Conservation (phyloP, 1,284 basidiomycete genomes). For the Tremellales sp. region DNA sequence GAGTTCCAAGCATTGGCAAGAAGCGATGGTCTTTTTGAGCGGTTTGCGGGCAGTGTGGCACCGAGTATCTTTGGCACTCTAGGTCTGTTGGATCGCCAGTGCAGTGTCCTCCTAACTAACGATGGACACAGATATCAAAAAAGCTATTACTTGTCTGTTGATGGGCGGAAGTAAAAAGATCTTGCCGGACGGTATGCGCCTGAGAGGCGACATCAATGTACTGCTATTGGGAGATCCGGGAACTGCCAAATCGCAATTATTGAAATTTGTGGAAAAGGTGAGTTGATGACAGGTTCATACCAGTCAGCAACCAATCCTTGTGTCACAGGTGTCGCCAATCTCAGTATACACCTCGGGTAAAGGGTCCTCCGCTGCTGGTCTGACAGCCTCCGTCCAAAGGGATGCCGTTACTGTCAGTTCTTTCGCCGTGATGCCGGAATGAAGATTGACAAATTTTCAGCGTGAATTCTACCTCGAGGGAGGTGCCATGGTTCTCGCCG, state of each 20-base stretch:
- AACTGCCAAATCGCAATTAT: slow-evolving; percentile 93
- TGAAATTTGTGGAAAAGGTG: slow-evolving; percentile 98
- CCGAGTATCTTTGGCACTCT: slow-evolving; percentile 95
- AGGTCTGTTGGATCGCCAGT: slow-evolving; percentile 55
- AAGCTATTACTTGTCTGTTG: slow-evolving; percentile 88
- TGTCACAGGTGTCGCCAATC: slow-evolving; percentile 80
- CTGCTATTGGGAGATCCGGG: slow-evolving; percentile 94
- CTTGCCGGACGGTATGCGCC: slow-evolving; percentile 93
- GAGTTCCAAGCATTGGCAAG: slow-evolving; percentile 85
- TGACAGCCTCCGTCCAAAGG: slow-evolving; percentile 96
- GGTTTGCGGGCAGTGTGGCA: slow-evolving; percentile 89
- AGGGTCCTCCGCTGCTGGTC: slow-evolving; percentile 93
- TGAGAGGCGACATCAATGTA: slow-evolving; percentile 98
- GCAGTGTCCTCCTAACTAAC: neutral
- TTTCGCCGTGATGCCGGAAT: neutral
- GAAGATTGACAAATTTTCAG: slow-evolving; percentile 49
- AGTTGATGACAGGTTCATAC: neutral
- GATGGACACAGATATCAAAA: slow-evolving; percentile 81
- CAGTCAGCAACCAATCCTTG: slow-evolving; percentile 1
- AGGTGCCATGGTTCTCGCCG: slow-evolving; percentile 98
- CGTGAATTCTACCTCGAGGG: slow-evolving; percentile 99
- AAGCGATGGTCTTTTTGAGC: slow-evolving; percentile 86
- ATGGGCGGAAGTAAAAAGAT: slow-evolving; percentile 99
- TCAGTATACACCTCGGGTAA: slow-evolving; percentile 98
- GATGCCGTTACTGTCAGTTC: slow-evolving; percentile 76